Evolutionary conservation across 768 basidiomycete genomes (phyloP).

Genomic region (Trametopsis cervina): DNA sequence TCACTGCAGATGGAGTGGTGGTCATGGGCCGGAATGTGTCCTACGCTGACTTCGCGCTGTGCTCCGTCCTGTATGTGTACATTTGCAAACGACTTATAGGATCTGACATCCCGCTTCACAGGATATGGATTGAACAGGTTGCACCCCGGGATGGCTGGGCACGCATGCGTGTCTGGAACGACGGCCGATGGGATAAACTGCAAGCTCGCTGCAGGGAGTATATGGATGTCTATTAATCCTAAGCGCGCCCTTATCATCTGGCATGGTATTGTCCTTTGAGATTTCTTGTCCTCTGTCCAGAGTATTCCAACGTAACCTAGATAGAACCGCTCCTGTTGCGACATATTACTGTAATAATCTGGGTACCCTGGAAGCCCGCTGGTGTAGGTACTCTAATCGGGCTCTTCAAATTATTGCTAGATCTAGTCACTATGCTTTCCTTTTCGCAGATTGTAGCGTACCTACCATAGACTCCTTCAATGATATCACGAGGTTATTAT

Average conservation of each 20-base stretch:
- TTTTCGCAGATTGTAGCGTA: too few relatives aligned
- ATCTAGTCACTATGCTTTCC: too few relatives aligned
- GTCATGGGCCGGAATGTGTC: slow-evolving; percentile 59
- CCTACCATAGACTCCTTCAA: not conserved
- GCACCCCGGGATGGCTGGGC: slow-evolving; percentile 71
- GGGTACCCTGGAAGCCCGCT: too few relatives aligned
- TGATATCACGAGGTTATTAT: not conserved
- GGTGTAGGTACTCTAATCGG: too few relatives aligned
- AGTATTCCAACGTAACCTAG: too few relatives aligned
- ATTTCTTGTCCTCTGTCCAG: too few relatives aligned
- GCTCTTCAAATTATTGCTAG: too few relatives aligned
- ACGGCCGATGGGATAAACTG: slow-evolving; percentile 58
- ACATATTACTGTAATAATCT: not conserved
- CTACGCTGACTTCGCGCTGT: slow-evolving; percentile 70
- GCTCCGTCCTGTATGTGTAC: slow-evolving; percentile 45
- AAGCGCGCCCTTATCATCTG: too few relatives aligned
- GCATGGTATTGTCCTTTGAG: too few relatives aligned
- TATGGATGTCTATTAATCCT: slow-evolving; percentile 57
- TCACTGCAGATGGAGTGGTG: slow-evolving; percentile 58
- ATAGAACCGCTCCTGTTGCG: too few relatives aligned
- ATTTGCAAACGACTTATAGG: not conserved
- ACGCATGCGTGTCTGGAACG: slow-evolving; percentile 61
- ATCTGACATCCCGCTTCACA: not conserved
- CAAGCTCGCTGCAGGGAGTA: slow-evolving; percentile 55
- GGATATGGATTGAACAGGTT: slow-evolving; percentile 67